Conservation (phyloP, 345 rosid species). For the Diplotaxis tenuifolia region DNA sequence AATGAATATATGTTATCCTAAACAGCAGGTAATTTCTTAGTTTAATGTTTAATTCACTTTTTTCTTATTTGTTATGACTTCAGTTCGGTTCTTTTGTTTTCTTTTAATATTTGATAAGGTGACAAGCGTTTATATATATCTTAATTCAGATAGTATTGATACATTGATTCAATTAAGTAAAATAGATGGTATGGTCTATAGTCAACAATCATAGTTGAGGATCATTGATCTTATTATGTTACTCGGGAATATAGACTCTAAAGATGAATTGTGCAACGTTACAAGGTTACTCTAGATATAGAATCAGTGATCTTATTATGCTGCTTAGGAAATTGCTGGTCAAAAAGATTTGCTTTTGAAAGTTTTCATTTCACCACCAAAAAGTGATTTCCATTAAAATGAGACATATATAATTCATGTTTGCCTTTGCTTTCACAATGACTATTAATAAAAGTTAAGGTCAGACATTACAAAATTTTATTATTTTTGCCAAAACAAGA, state of each 20-base stretch:
- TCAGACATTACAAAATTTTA: no score
- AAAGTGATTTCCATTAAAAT: background rate
- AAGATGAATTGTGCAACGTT: background rate
- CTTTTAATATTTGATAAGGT: no score
- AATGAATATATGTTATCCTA: no score
- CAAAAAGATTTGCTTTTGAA: background rate
- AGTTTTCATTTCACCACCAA: background rate
- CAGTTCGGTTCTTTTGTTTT: no score
- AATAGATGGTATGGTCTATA: background rate
- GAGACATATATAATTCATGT: background rate
- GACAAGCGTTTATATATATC: no score
- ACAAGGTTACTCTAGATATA: background rate
- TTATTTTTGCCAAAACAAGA: background rate
- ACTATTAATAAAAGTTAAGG: no score
- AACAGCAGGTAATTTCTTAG: no score
- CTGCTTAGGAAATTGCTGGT: background rate
- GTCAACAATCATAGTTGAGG: background rate
- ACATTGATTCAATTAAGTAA: background rate
- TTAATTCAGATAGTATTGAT: no score
- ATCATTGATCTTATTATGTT: background rate
- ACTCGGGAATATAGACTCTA: background rate
- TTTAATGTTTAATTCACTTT: no score
- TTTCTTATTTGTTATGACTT: no score
- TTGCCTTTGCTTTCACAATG: no score
- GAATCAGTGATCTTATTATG: background rate